Evolutionary conservation across 768 basidiomycete genomes (phyloP), one percentile per base, ranked within the genome.

Genomic region (Leccinellum albellum): DNA sequence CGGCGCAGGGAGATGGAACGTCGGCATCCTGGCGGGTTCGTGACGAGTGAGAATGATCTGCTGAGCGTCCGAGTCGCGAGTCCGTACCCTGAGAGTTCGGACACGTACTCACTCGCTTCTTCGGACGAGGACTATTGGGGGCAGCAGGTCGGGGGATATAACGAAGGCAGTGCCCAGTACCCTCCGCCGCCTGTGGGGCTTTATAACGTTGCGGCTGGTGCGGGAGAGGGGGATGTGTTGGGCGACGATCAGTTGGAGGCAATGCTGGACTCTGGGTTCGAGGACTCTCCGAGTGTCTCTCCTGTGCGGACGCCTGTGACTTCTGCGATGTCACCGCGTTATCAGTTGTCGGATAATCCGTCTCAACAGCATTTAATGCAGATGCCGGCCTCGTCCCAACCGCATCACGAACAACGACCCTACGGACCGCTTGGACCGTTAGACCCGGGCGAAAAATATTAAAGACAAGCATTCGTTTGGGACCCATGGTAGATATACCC

Each of bases 121-220:
- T 91, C 92, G 9, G 96, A 98, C 33, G 94, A 96, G 44, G 96
- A 98, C 67, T 87, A 93, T 32, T 99, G 95, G 94, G 94, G 94
- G 3, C 77, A 83, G 4, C 95, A 99, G 71, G 94, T 99, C 54
- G 95, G 96, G 12, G 92, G 83, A 48, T 98, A 98, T 74, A 96
- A 98, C 72, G 95, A 98, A 72, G 79, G 90, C 68, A 83, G 82
- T 69, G 61, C 75, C 28, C 81, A 86, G 64, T 94, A 86, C 64
- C 89, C 93, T 32, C 90, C 91, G 5, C 94, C 95, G 0, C 94
- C 94, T 12, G 78, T 85, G n/a, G 89, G 82, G 2, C 77, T 94
- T 7, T 73, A 81, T 23, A 76, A 77, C 12, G 70, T 75, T 64
- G 75, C 81, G 32, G 23, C 54, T 2, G 26, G 52, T 10, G 54